These are phyloP conservation scores for Seminavis robusta DNA, from an alignment of 108 stramenopile genomes.

Conservation along the genomic window DNA sequence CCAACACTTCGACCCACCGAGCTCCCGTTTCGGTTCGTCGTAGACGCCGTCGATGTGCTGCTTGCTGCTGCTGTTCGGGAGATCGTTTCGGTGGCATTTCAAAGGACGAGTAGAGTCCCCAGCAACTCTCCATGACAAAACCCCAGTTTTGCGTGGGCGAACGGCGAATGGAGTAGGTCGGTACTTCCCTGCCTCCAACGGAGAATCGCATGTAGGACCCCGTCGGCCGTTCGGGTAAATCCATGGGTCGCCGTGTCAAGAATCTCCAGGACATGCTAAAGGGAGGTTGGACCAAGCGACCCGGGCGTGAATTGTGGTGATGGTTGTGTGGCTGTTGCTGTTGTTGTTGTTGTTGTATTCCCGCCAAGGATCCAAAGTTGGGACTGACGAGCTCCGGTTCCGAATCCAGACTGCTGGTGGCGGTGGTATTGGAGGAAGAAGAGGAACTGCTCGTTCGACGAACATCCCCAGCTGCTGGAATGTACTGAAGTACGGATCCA, in stretches of 20 bases:
- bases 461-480: not conserved
- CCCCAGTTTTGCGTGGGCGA: slow-evolving; percentile 78
- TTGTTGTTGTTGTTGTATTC: not conserved
- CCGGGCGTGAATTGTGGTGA: not conserved
- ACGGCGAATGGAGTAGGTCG: slow-evolving; percentile 67
- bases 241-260: slow-evolving; percentile 45
- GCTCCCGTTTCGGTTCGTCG: slow-evolving; percentile 48
- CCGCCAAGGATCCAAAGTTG: too few species aligned
- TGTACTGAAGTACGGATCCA: slow-evolving; percentile 43
- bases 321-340: not conserved
- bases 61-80: not conserved
- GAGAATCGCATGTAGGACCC: slow-evolving; percentile 77
- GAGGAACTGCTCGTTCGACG: not conserved
- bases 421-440: not conserved
- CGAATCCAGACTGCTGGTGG: not conserved
- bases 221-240: slow-evolving; percentile 51
- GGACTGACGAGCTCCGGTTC: not conserved
- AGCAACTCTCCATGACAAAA: slow-evolving; percentile 76
- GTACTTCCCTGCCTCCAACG: slow-evolving; percentile 71
- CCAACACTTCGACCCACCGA: slow-evolving; percentile 19
- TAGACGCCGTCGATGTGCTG: slow-evolving; percentile 15
- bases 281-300: slow-evolving; percentile 4
- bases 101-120: slow-evolving; percentile 70
- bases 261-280: slow-evolving; percentile 69
- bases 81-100: slow-evolving; percentile 31